phyloP scores from a whole-genome alignment of 805 yeast species.

The Peterozyma xylosa region DNA sequence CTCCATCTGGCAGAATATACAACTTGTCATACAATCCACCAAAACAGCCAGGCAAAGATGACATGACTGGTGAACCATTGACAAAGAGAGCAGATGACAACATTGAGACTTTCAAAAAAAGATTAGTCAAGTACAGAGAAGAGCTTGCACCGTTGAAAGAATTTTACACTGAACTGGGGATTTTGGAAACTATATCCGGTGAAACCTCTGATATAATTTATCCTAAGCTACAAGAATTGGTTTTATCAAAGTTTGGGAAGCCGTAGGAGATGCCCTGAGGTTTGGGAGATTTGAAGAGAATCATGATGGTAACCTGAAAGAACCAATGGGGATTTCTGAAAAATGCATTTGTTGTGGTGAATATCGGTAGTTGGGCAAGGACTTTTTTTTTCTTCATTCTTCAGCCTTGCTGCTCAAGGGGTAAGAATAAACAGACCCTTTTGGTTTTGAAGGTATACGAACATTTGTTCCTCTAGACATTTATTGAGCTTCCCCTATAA shows the following conservation, averaged over 20 bases:
- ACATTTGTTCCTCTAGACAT: no score
- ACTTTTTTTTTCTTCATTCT: no score
- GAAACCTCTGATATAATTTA: slow-evolving; percentile 78
- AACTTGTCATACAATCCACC: slow-evolving; percentile 89
- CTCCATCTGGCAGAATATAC: slow-evolving; percentile 80
- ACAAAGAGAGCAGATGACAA: slow-evolving; percentile 79
- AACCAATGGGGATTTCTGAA: no score
- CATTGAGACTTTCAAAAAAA: slow-evolving; percentile 57
- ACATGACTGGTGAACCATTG: slow-evolving; percentile 82
- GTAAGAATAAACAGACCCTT: no score
- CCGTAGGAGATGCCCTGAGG: no score
- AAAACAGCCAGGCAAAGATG: slow-evolving; percentile 71
- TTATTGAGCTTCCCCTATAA: no score
- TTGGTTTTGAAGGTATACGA: no score
- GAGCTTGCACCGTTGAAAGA: slow-evolving; percentile 59
- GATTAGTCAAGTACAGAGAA: slow-evolving; percentile 56
- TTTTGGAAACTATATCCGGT: slow-evolving; percentile 57
- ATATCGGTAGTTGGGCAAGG: no score
- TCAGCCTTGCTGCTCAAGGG: no score
- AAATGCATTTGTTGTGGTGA: no score
- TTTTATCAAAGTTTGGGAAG: slow-evolving; percentile 22
- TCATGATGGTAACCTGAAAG: no score
- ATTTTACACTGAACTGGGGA: slow-evolving; percentile 42
- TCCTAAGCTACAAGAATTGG: slow-evolving; percentile 52
- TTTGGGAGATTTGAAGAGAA: no score